These are phyloP conservation scores for Asparagopsis taxiformis DNA, from an alignment of 31 red algal genomes.

Conservation along the genomic window DNA sequence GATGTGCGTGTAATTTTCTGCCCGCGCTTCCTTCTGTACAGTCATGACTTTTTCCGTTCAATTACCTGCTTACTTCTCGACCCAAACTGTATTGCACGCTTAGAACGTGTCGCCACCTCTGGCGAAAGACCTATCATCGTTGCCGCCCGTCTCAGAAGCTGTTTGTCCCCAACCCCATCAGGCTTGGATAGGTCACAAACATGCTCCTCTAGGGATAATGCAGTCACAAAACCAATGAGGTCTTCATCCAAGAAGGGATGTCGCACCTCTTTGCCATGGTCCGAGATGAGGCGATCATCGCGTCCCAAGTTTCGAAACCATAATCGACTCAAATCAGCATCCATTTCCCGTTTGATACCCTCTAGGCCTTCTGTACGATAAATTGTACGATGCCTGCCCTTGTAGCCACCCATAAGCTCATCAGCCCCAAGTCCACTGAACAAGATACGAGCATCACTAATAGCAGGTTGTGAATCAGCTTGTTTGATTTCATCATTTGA, in stretches of 20 bases:
- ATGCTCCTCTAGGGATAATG: slow-evolving; percentile 41
- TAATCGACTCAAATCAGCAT: slow-evolving; percentile 78
- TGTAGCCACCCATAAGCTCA: slow-evolving; percentile 90
- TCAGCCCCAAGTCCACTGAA: slow-evolving; percentile 91
- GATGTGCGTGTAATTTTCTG: slow-evolving; percentile 13
- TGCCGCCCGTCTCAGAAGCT: slow-evolving; percentile 56
- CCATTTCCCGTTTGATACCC: slow-evolving; percentile 71
- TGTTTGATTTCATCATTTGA: not conserved
- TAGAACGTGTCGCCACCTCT: slow-evolving; percentile 16
- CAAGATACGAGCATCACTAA: slow-evolving; percentile 42
- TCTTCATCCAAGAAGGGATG: slow-evolving; percentile 80
- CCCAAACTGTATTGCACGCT: slow-evolving; percentile 85
- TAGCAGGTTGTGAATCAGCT: not conserved
- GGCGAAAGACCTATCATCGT: slow-evolving; percentile 41
- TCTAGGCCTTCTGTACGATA: slow-evolving; percentile 46
- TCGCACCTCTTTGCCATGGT: slow-evolving; percentile 73
- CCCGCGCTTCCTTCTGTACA: not conserved
- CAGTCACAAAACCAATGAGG: slow-evolving; percentile 44
- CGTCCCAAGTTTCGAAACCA: slow-evolving; percentile 95
- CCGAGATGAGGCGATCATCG: slow-evolving; percentile 72
- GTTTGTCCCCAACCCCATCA: slow-evolving; percentile 69
- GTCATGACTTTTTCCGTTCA: slow-evolving; percentile 24
- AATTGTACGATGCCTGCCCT: slow-evolving; percentile 74
- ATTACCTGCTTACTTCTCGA: slow-evolving; percentile 69
- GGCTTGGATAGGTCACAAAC: slow-evolving; percentile 54